Base-by-base conservation (phyloP, 2,329 filamentous ascomycete species). In the Talaromyces sp. region DNA sequence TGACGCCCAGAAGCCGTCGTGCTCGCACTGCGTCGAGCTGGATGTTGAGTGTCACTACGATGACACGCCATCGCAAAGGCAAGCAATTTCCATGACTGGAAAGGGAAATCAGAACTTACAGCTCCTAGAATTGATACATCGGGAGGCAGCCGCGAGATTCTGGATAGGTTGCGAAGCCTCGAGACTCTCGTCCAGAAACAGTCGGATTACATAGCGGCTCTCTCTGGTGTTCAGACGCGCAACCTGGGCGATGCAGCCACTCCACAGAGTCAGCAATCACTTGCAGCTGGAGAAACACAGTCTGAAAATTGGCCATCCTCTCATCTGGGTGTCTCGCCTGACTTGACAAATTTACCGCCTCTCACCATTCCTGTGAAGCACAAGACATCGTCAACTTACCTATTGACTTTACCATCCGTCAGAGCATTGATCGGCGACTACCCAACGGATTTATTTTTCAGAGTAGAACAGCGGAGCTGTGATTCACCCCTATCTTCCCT, bases 391-490 rank as follows among this genome's bases (percentile, higher is more conserved):
- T 54, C 58, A 13, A 39, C 49, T 11, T 54, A 55, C 19, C 32
- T 60, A 42, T 60, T 60, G 33, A 60, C 49, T 5, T 30, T 60
- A 17, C 58, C 58, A 5, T 28, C 51, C 25, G 52, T 60, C 33
- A 54, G 52, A 33, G 15, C 58, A 27, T 33, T 60, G 7, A 54
- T 60, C 4, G 58, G 58, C 22, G 58, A 60, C 10, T 60, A 54
- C 10, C 58, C 58, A 3, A 49, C 49, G 30, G 58, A 42, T 54
- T 55, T 57, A 57, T 62, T 47, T 51, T 56, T 19, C 54, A 63
- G 52, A 54, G 59, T 57, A 19, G 59, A 49, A 68, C 69, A 2
- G 53, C 65, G 0, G 65, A 61, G 0, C 72, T 72, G 54, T 72
- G 71, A 59, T 59, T 67, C 4, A 60, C 57, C 1, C 66, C 10